Evolutionary conservation across 2,329 filamentous ascomycete genomes (phyloP), one percentile per base, ranked within the genome.

Genomic region (Phoma sp.): DNA sequence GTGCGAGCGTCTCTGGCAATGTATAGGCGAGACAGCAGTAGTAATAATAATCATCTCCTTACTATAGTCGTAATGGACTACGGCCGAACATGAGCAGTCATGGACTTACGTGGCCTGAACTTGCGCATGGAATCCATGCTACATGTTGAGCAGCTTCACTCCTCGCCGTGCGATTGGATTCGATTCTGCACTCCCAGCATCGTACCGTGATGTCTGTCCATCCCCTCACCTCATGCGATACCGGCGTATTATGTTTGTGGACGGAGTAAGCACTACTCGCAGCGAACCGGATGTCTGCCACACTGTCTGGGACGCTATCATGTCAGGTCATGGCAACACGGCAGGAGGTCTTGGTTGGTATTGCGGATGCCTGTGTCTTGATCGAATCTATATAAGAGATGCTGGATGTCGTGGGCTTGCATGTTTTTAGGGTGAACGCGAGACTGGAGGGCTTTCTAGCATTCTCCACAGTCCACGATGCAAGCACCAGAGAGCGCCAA

Each of bases 41-140:
- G 47, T 56, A 56, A 51, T 56, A 47, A 31, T 55, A 55, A 31
- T 31, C 12, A 55, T 55, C 45, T 50, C 51, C 31, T 55, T 50
- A 40, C 40, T 45, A 29, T 19, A 7, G 27, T 43, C 12, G 27
- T 21, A 13, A 31, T 17, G 10, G 39, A 31, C 27, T 43, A 24
- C 38, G 17, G 4, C 3, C 15, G 5, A 4, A n/a, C 2, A 12
- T 12, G 13, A 5, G 36, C 19, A 19, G 21, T 2, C n/a, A 39
- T 19, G 21, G 12, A 17, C n/a, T 36, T 9, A 19, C 33, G 12
- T 31, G 12, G 32, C 12, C n/a, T n/a, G n/a, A 35, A 36, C 33
- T 10, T 13, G 17, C 6, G 13, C 38, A 8, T 13, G 15, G 27
- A 5, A 8, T 15, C 12, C 6, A 19, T 10, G 7, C 36, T 4